These are phyloP conservation scores for Plasmodium cynomolgi DNA, from an alignment of 169 alveolate genomes.

Conservation along the genomic window DNA sequence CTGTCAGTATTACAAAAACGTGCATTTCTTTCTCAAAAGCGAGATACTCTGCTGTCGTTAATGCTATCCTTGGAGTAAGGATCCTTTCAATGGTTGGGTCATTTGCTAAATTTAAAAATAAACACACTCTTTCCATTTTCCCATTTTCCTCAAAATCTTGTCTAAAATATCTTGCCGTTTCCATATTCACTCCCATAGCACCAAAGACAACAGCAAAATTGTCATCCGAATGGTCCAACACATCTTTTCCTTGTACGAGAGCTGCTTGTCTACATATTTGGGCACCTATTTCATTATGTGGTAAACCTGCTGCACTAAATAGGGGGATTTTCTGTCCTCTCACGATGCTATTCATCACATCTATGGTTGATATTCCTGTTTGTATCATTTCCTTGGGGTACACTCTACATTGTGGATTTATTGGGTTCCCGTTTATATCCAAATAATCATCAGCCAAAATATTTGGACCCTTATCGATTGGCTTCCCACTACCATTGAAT, in stretches of 20 bases:
- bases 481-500: conserved; percentile 99
- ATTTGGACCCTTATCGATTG: conserved; percentile 99
- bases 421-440: conserved; percentile 97
- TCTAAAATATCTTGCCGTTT: conserved; percentile 99
- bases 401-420: conserved; percentile 98
- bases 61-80: conserved; percentile 98
- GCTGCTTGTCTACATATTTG: conserved; percentile 99
- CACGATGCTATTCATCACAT: conserved; percentile 99
- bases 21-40: conserved; percentile 99
- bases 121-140: conserved; percentile 98
- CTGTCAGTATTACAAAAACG: conserved; percentile 99
- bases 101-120: conserved; percentile 99
- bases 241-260: conserved; percentile 98
- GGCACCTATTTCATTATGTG: conserved; percentile 99
- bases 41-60: conserved; percentile 99
- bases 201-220: conserved; percentile 99
- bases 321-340: conserved; percentile 99
- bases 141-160: conserved; percentile 99
- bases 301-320: conserved; percentile 99
- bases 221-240: conserved; percentile 97
- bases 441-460: conserved; percentile 98
- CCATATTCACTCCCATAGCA: conserved; percentile 99
- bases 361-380: conserved; percentile 99
- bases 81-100: conserved; percentile 99
- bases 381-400: conserved; percentile 99